Evolutionary conservation across 2,329 filamentous ascomycete species (phyloP).

Genomic region (Sclerotinia trifoliorum): DNA sequence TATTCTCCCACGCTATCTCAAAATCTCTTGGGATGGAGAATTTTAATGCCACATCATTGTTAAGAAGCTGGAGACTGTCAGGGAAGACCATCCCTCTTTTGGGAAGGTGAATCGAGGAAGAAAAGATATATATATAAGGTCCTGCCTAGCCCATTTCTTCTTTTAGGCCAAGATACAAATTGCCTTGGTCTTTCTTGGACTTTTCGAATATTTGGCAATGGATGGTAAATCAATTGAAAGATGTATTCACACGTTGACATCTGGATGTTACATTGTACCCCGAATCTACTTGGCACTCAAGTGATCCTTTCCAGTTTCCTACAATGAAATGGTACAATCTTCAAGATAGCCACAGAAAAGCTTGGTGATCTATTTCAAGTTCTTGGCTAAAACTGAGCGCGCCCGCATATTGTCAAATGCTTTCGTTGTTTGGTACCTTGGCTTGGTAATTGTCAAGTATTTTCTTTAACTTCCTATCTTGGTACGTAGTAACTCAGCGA

Average conservation of each 20-base stretch:
- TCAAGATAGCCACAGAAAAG: neutral
- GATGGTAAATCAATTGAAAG: neutral
- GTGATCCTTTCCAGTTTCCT: neutral
- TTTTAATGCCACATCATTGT: neutral
- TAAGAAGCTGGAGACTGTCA: neutral
- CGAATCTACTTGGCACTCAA: neutral
- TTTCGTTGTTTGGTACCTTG: neutral
- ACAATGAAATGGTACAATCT: neutral
- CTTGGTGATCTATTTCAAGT: neutral
- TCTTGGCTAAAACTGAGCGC: neutral
- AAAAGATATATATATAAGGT: constrained; percentile 14
- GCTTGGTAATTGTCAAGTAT: neutral
- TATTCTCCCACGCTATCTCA: neutral
- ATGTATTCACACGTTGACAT: neutral
- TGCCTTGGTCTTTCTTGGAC: constrained; percentile 12
- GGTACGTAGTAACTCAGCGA: neutral
- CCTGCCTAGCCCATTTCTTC: constrained; percentile 5
- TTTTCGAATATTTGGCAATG: neutral
- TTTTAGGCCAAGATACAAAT: neutral
- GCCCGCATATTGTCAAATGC: neutral
- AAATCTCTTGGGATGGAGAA: neutral
- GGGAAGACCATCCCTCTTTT: neutral
- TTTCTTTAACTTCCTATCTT: neutral
- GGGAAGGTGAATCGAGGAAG: constrained; percentile 1
- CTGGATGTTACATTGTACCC: neutral